Evolutionary conservation across 768 basidiomycete species (phyloP), one percentile per base, ranked within the genome.

Genomic region (Atractiella rhizophila): DNA sequence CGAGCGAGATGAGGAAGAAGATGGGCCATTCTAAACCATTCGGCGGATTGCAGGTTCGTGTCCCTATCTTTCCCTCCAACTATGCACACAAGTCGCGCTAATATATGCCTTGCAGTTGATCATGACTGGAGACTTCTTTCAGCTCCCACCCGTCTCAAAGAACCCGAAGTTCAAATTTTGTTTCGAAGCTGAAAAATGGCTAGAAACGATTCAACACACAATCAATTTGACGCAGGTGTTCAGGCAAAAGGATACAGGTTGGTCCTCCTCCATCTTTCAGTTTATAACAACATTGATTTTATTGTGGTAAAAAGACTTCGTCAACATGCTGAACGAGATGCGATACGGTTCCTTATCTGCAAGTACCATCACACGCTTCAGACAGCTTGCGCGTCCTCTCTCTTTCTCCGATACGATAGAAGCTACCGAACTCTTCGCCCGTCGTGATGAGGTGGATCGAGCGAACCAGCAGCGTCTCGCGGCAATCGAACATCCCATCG

Each of bases 311-410:
- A 27, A 54, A 83, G 83, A 72, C 39, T 94, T 98, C 54, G 70
- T 98, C 37, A 67, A 80, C 57, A 96, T 96, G 83, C 64, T 96
- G 37, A 98, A 94, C 55, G 85, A 96, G 57, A 96, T 96, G 91
- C 72, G 91, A 13, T 88, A 82, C 51, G 91, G 91, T 3, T 61
- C 50, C 15, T 59, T 96, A 25, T 67, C 72, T 1, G 46, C 53
- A 3, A 60, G 62, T 18, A 85, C 83, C 0, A 73, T 83, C 44
- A 42, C 53, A 25, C 71, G 66, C 41, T 94, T 96, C 64, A 68
- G 58, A 48, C 61, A 60, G 1, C 63, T 96, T n/a, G 66, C 69
- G 2, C 64, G 85, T 26, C 71, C 86, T 16, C 44, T 62, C 3
- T 85, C 81, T 50, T 29, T 29, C 11, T 29, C 15, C 13, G 42